Evolutionary conservation across 768 basidiomycete species (phyloP).

Genomic region (Agrocybe chaxingu): DNA sequence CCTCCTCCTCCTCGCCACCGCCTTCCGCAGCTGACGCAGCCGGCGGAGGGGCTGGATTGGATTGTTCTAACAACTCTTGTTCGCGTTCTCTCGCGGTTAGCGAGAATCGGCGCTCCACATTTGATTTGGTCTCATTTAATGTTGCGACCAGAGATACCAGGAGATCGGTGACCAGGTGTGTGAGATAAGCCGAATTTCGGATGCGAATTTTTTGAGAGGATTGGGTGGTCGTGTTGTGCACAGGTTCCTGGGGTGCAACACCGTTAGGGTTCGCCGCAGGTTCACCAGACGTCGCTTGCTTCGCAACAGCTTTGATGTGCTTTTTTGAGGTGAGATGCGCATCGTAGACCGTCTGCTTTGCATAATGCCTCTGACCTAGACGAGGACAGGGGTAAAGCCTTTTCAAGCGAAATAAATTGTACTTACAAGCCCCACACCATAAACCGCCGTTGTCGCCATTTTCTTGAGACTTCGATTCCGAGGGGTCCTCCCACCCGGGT

Average conservation of each 20-base stretch:
- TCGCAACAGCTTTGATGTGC: slow-evolving; percentile 87
- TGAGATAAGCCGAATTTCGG: slow-evolving; percentile 66
- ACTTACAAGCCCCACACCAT: slow-evolving; percentile 93
- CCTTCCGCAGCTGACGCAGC: slow-evolving; percentile 42
- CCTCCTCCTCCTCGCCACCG: slow-evolving; percentile 68
- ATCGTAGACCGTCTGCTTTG: slow-evolving; percentile 97
- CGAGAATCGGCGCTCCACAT: slow-evolving; percentile 94
- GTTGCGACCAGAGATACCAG: slow-evolving; percentile 60
- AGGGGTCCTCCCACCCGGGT: slow-evolving; percentile 69
- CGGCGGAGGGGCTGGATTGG: slow-evolving; percentile 45
- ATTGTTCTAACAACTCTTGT: slow-evolving; percentile 80
- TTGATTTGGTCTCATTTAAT: slow-evolving; percentile 88
- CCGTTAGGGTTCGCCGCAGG: slow-evolving; percentile 61
- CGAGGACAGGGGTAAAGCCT: slow-evolving; percentile 7
- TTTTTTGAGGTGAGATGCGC: slow-evolving; percentile 95
- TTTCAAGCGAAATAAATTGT: slow-evolving; percentile 1
- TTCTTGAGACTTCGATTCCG: slow-evolving; percentile 34
- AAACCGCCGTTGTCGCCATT: slow-evolving; percentile 60
- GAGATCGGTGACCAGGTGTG: slow-evolving; percentile 67
- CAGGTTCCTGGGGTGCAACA: slow-evolving; percentile 25
- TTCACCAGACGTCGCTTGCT: slow-evolving; percentile 51
- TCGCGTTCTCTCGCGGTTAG: slow-evolving; percentile 98
- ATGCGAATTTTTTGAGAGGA: slow-evolving; percentile 48
- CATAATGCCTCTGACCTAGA: slow-evolving; percentile 88
- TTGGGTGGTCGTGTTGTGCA: slow-evolving; percentile 21